Evolutionary conservation across 2,329 filamentous ascomycete species (phyloP), one percentile per base, ranked within the genome.

Genomic region (Scytalidium lignicola): DNA sequence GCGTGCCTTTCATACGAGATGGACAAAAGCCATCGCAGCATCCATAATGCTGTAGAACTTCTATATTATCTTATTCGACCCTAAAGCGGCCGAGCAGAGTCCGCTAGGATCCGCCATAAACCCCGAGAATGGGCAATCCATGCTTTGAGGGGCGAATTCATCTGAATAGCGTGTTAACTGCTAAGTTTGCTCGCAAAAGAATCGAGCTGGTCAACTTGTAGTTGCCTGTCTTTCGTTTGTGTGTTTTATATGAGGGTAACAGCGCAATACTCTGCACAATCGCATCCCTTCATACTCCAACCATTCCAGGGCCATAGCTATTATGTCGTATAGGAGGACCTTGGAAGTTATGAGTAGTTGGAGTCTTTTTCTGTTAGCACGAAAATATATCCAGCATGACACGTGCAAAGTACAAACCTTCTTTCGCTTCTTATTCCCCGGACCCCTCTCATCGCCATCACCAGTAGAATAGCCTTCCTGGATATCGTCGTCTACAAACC

Each of bases 381-480:
- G 41, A 32, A 45, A 44, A 28, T 50, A 21, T 21, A 41, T 40
- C 39, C 42, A 18, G 41, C 51, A 46, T 51, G 55, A 6, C n/a
- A 37, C 5, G 15, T 37, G 49, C 54, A 58, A 55, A 55, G 44
- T 53, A 62, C 63, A 54, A 60, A 83, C 81, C 80, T 84, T 83
- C 70, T 85, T 86, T 65, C 80, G 75, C 58, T 81, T 75, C 70
- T 85, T 85, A 58, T 76, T 71, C 56, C 72, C 74, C 41, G 67
- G 64, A 53, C 67, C 67, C 58, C 69, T 69, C 48, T 85, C 82
- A 58, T 87, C 85, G 57, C 82, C 82, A 56, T 87, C 86, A 50
- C 82, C 85, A 19, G 85, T 88, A 19, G 84, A 88, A 61, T 89
- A 85, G n/a, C 79, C 81, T 12, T 78, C 82, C 49, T 75, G 80